Evolutionary conservation across 345 rosid species (phyloP).

Genomic region (Rhizophora apiculata): DNA sequence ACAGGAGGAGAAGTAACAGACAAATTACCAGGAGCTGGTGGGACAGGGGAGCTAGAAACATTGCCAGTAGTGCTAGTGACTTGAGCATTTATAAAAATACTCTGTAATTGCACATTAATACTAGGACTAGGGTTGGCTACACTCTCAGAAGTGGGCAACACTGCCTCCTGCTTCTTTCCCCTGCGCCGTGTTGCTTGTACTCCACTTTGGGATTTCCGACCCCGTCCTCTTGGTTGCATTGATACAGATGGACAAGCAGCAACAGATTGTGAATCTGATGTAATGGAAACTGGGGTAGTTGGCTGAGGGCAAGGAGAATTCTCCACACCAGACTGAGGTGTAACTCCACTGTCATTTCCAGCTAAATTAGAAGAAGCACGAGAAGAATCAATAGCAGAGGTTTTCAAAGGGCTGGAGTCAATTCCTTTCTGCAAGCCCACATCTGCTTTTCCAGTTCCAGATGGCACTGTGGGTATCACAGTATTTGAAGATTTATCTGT

Average conservation of each 20-base stretch:
- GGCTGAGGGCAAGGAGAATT: slow-evolving; percentile 27
- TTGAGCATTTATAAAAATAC: slow-evolving; percentile 26
- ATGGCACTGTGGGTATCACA: slow-evolving; percentile 24
- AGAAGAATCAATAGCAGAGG: slow-evolving; percentile 25
- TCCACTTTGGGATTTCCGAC: slow-evolving; percentile 30
- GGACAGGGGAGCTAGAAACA: slow-evolving; percentile 25
- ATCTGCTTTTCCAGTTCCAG: slow-evolving; percentile 37
- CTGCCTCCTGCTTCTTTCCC: slow-evolving; percentile 40
- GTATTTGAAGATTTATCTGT: slow-evolving; percentile 45
- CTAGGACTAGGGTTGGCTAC: slow-evolving; percentile 23
- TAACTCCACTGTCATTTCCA: slow-evolving; percentile 16
- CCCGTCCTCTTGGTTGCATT: slow-evolving; percentile 31
- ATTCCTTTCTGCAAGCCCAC: slow-evolving; percentile 33
- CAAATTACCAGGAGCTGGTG: slow-evolving; percentile 16
- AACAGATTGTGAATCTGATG: slow-evolving; percentile 34
- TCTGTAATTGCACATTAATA: slow-evolving; percentile 29
- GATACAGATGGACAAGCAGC: slow-evolving; percentile 25
- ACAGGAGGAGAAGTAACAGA: slow-evolving; percentile 34
- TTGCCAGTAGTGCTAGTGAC: slow-evolving; percentile 19
- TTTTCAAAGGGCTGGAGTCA: slow-evolving; percentile 30
- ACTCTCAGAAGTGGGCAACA: slow-evolving; percentile 23
- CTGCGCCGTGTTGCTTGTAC: slow-evolving; percentile 52
- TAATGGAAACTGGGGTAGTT: slow-evolving; percentile 23
- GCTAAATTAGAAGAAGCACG: slow-evolving; percentile 26
- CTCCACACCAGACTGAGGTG: slow-evolving; percentile 26